phyloP scores from a whole-genome alignment of 257 asterid genomes.

The Rauvolfia tetraphylla region DNA sequence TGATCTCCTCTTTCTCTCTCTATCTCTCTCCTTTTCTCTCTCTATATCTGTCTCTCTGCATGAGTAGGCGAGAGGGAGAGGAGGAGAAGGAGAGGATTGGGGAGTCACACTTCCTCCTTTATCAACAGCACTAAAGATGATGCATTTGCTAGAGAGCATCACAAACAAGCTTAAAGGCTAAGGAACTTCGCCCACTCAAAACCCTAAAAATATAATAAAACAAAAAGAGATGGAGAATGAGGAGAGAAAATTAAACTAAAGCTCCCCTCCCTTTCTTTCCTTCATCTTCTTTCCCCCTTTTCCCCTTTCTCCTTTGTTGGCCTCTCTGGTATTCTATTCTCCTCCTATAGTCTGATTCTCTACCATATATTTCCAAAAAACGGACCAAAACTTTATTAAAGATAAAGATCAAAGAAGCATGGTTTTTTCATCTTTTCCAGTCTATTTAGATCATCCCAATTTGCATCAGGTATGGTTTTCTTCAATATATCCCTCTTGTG shows the following conservation, averaged over 20 bases:
- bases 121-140: slow-evolving; percentile 26
- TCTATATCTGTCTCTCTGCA: slow-evolving; percentile 13
- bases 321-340: slow-evolving; percentile 29
- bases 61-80: not conserved
- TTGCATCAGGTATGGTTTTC: slow-evolving; percentile 44
- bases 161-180: slow-evolving; percentile 39
- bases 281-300: slow-evolving; percentile 22
- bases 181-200: slow-evolving; percentile 41
- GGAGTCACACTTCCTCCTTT: slow-evolving; percentile 30
- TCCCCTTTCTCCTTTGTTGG: slow-evolving; percentile 26
- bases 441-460: slow-evolving; percentile 52
- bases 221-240: slow-evolving; percentile 26
- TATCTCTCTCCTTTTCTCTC: not conserved
- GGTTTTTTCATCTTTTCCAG: slow-evolving; percentile 52
- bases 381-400: slow-evolving; percentile 37
- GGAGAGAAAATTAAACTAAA: slow-evolving; percentile 25
- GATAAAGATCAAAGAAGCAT: slow-evolving; percentile 34
- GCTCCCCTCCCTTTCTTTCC: slow-evolving; percentile 12
- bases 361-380: slow-evolving; percentile 44
- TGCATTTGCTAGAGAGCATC: slow-evolving; percentile 8
- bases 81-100: slow-evolving; percentile 9
- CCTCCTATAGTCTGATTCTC: slow-evolving; percentile 28
- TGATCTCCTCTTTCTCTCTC: not conserved
- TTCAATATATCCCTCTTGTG: slow-evolving; percentile 1
- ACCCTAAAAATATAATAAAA: slow-evolving; percentile 34